Evolutionary conservation across 2,329 filamentous ascomycete species (phyloP).

Genomic region (Diplodia corticola): DNA sequence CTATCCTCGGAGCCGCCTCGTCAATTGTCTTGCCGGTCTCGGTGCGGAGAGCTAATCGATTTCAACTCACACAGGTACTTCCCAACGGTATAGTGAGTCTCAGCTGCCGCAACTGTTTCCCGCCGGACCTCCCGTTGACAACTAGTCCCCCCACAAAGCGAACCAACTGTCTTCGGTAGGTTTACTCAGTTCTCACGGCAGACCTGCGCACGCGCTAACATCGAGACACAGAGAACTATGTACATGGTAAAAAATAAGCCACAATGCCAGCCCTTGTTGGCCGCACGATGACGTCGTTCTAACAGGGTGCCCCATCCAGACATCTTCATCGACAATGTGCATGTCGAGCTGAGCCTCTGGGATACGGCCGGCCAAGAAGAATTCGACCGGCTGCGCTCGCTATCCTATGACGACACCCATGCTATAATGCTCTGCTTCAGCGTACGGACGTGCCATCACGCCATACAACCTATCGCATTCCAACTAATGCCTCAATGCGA

Average conservation of each 20-base stretch:
- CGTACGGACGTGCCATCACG: constrained; percentile 27
- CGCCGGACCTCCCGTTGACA: background rate
- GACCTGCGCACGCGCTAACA: constrained; percentile 28
- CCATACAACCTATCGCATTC: background rate
- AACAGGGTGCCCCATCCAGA: constrained; percentile 59
- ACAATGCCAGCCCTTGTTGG: background rate
- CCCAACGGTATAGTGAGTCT: constrained; percentile 83
- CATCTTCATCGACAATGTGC: constrained; percentile 95
- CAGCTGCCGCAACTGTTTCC: background rate
- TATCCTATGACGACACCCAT: constrained; percentile 98
- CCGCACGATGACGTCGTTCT: constrained; percentile 3
- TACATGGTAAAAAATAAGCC: constrained; percentile 73
- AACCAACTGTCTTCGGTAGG: constrained; percentile 86
- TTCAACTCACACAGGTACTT: constrained; percentile 68
- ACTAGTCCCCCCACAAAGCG: constrained; percentile 49
- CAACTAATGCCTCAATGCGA: background rate
- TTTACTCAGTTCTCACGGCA: background rate
- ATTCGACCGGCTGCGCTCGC: constrained; percentile 91
- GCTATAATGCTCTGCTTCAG: constrained; percentile 99
- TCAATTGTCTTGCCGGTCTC: constrained; percentile 14
- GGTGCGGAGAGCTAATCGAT: constrained; percentile 26
- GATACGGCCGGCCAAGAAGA: constrained; percentile 98
- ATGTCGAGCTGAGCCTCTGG: constrained; percentile 97
- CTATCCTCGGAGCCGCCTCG: constrained; percentile 27
- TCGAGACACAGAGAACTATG: constrained; percentile 75